Conservation (phyloP, 371 early-diverging fungal species). For the Mucor piriformis region DNA sequence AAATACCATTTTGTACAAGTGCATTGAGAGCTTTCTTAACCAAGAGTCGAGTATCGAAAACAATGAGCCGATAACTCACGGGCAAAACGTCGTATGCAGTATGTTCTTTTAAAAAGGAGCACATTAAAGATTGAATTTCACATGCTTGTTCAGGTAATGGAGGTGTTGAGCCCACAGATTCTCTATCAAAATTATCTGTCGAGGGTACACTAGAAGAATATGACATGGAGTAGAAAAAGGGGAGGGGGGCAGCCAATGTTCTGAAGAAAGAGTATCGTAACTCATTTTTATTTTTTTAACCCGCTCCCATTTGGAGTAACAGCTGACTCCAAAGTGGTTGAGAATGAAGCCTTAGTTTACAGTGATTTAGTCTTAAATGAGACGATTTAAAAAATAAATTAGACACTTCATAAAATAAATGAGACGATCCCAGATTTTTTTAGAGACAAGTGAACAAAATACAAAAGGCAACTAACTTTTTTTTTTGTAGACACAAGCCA, state of each 20-base stretch:
- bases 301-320: neutral
- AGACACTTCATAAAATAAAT: no score
- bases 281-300: neutral
- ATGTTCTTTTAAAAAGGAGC: constrained; percentile 76
- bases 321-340: neutral
- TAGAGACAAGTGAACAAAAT: no score
- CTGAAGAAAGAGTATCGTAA: no score
- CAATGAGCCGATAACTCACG: constrained; percentile 86
- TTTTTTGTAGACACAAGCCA: no score
- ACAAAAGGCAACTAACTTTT: no score
- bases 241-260: neutral
- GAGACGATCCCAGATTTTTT: no score
- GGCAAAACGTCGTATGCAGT: constrained; percentile 90
- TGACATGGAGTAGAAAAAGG: constrained; percentile 10
- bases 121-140: constrained; percentile 55
- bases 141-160: constrained; percentile 15
- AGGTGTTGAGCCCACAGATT: constrained; percentile 10
- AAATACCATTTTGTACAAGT: constrained; percentile 86
- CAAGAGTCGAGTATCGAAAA: constrained; percentile 87
- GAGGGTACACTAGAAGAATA: constrained; percentile 16
- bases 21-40: constrained; percentile 93
- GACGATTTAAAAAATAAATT: no score
- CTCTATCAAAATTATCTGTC: constrained; percentile 13
- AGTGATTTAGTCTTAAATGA: no score
- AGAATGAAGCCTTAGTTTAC: neutral